Percentiles rank a stretch among this genome's conserved stretches.
Conservation (phyloP, 2,329 filamentous ascomycete genomes). For the Colletotrichum truncatum region DNA sequence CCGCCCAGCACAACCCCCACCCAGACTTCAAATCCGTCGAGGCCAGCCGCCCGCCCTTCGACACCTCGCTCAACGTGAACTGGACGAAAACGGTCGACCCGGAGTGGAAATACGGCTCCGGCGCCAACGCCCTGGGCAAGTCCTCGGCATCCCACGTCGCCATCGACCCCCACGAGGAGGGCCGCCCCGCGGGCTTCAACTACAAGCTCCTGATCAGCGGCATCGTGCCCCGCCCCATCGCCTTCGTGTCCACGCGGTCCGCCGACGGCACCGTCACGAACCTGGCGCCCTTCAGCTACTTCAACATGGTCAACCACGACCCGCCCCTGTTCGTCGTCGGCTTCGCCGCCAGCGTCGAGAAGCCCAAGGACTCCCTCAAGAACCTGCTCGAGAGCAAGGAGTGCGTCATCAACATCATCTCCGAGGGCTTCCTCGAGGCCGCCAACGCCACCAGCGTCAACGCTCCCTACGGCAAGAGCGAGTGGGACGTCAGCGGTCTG, state of each 20-base stretch:
- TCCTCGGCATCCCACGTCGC: constrained; percentile 70
- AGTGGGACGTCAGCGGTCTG: constrained; percentile 71
- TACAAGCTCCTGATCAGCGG: constrained; percentile 92
- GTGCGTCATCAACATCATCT: constrained; percentile 88
- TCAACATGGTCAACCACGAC: constrained; percentile 84
- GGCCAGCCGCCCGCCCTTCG: constrained; percentile 69
- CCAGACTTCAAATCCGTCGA: constrained; percentile 81
- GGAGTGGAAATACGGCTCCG: constrained; percentile 71
- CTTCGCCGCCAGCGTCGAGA: constrained; percentile 51
- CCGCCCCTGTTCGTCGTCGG: constrained; percentile 82
- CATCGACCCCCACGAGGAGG: constrained; percentile 83
- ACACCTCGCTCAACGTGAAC: constrained; percentile 55
- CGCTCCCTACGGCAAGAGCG: constrained; percentile 77
- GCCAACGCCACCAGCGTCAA: constrained; percentile 86
- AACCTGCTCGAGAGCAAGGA: constrained; percentile 79
- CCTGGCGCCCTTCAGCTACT: constrained; percentile 89
- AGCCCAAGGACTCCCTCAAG: constrained; percentile 80
- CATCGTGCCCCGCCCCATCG: constrained; percentile 84
- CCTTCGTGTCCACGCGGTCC: constrained; percentile 65
- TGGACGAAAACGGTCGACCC: constrained; percentile 73
- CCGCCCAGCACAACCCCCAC: constrained; percentile 70
- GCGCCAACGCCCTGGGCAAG: constrained; percentile 64
- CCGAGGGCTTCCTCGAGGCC: constrained; percentile 85
- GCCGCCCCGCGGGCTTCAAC: constrained; percentile 75
- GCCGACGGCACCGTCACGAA: constrained; percentile 71